phyloP scores from a whole-genome alignment of 1,284 basidiomycete genomes.

The Abortiporus biennis region DNA sequence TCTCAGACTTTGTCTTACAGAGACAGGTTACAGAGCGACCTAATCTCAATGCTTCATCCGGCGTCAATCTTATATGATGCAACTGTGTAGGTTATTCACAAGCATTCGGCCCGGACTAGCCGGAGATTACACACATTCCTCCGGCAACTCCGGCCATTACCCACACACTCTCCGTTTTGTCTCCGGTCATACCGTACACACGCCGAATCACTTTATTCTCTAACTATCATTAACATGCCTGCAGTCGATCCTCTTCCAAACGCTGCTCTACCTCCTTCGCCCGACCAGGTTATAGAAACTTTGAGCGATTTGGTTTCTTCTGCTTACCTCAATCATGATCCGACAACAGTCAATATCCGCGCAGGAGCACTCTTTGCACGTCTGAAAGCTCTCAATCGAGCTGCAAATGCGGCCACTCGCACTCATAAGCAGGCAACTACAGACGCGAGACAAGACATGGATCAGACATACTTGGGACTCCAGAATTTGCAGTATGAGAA shows the following conservation, averaged over 20 bases:
- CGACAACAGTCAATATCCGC: constrained; percentile 48
- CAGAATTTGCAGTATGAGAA: constrained; percentile 82
- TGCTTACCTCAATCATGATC: constrained; percentile 38
- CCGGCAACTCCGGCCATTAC: too few relatives aligned
- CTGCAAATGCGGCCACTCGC: constrained; percentile 65
- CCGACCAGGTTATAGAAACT: constrained; percentile 49
- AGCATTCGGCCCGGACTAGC: too few relatives aligned
- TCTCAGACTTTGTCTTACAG: too few relatives aligned
- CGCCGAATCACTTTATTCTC: constrained; percentile 10
- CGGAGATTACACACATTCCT: too few relatives aligned
- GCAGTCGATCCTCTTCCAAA: constrained; percentile 7
- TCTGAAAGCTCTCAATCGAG: constrained; percentile 69
- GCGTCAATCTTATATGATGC: too few relatives aligned
- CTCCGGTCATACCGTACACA: constrained; percentile 5
- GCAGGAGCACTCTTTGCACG: constrained; percentile 69
- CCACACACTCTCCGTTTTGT: constrained; percentile 8
- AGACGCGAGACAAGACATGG: constrained; percentile 73
- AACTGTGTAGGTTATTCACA: too few relatives aligned
- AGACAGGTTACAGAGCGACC: too few relatives aligned
- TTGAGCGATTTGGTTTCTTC: constrained; percentile 57
- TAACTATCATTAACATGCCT: constrained; percentile 12
- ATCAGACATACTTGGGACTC: constrained; percentile 73
- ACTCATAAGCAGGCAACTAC: constrained; percentile 66
- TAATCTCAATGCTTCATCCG: too few relatives aligned
- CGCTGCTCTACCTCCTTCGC: constrained; percentile 20